Conservation (phyloP, 495 filamentous ascomycete genomes). For the Apiosordaria backusii region DNA sequence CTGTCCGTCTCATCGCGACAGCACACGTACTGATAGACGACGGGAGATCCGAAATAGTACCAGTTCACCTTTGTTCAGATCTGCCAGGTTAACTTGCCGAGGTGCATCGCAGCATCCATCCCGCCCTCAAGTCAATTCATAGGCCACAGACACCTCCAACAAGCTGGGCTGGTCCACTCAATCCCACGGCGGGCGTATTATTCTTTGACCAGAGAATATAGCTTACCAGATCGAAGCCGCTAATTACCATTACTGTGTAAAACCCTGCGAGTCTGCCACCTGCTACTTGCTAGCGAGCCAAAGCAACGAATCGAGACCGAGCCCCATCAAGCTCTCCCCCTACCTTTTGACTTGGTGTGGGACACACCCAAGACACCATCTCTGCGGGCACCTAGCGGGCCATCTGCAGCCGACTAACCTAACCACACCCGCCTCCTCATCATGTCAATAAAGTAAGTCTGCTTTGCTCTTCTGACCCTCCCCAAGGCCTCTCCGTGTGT, state of each 20-base stretch:
- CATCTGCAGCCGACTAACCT: constrained; percentile 38
- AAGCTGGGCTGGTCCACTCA: constrained; percentile 20
- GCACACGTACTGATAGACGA: not conserved
- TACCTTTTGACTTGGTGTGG: constrained; percentile 21
- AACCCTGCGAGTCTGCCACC: constrained; percentile 30
- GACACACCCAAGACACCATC: constrained; percentile 25
- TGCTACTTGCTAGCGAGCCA: constrained; percentile 18
- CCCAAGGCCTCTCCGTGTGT: constrained; percentile 22
- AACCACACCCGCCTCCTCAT: constrained; percentile 39
- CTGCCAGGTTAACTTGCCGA: constrained; percentile 4
- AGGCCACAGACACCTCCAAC: constrained; percentile 23
- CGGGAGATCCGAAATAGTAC: not conserved
- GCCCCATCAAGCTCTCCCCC: constrained; percentile 24
- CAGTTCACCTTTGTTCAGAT: not conserved
- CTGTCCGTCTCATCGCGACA: not conserved
- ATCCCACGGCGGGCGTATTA: constrained; percentile 8
- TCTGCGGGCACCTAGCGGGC: constrained; percentile 26
- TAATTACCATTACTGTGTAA: constrained; percentile 25
- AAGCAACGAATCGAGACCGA: constrained; percentile 34
- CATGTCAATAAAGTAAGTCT: constrained; percentile 69
- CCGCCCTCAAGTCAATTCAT: constrained; percentile 14
- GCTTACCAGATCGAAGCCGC: constrained; percentile 26
- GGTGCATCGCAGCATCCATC: constrained; percentile 6
- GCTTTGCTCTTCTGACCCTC: constrained; percentile 24
- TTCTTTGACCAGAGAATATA: not conserved